phyloP scores from a whole-genome alignment of 306 rosid species.

The Gastrolobium villosum region DNA sequence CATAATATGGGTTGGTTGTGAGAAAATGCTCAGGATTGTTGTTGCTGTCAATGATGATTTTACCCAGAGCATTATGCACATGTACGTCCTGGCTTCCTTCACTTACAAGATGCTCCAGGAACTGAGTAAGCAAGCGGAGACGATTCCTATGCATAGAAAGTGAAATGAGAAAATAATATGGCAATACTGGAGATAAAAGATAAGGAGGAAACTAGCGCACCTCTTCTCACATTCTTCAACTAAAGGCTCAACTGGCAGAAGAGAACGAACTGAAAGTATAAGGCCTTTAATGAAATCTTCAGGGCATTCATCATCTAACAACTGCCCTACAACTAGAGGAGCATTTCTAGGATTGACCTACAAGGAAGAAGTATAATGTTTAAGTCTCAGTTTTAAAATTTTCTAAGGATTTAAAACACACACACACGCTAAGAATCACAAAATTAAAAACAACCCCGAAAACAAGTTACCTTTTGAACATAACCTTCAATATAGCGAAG shows the following conservation, averaged over 20 bases:
- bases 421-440: slow-evolving; percentile 47
- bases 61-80: slow-evolving; percentile 95
- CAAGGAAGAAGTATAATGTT: slow-evolving; percentile 42
- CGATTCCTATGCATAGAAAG: slow-evolving; percentile 72
- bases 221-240: slow-evolving; percentile 99
- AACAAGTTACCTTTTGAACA: slow-evolving; percentile 91
- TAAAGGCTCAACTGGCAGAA: slow-evolving; percentile 97
- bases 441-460: slow-evolving; percentile 28
- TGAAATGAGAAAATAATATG: slow-evolving; percentile 34
- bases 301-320: slow-evolving; percentile 96
- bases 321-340: slow-evolving; percentile 93
- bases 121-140: slow-evolving; percentile 92
- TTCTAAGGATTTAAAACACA: slow-evolving; percentile 1
- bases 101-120: slow-evolving; percentile 98
- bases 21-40: slow-evolving; percentile 98
- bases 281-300: slow-evolving; percentile 97
- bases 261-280: slow-evolving; percentile 96
- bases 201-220: slow-evolving; percentile 52
- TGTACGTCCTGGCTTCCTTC: slow-evolving; percentile 99
- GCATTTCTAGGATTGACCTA: slow-evolving; percentile 98
- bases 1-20: slow-evolving; percentile 96
- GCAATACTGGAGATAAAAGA: slow-evolving; percentile 38
- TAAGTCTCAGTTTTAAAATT: slow-evolving; percentile 31
- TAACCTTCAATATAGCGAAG: slow-evolving; percentile 97
- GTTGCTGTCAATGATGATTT: slow-evolving; percentile 95